Conservation (phyloP, 805 yeast species). For the Pichia manshurica region DNA sequence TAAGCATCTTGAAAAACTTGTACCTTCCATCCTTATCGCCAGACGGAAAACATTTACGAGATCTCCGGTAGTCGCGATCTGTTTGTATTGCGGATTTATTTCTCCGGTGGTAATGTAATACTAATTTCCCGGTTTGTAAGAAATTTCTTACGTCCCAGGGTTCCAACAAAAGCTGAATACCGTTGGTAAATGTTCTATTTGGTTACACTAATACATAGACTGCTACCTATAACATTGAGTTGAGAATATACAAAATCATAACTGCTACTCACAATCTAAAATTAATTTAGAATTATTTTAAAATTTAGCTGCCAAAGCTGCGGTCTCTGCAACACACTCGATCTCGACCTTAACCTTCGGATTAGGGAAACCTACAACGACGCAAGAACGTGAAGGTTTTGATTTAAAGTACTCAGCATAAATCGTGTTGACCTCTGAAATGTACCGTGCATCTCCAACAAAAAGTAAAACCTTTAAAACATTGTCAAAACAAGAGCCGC, state of each 20-base stretch:
- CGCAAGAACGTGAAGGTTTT: conserved; percentile 50
- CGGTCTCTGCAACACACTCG: conserved; percentile 26
- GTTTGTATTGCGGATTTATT: too few relatives aligned
- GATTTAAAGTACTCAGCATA: conserved; percentile 42
- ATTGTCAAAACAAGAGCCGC: conserved; percentile 41
- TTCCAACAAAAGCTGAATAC: too few relatives aligned
- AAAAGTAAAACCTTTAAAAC: conserved; percentile 47
- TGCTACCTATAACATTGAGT: too few relatives aligned
- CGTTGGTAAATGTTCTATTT: too few relatives aligned
- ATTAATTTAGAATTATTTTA: not conserved
- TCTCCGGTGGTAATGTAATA: too few relatives aligned
- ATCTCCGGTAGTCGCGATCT: conserved; percentile 2
- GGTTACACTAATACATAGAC: too few relatives aligned
- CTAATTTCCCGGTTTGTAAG: too few relatives aligned
- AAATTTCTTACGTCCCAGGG: too few relatives aligned
- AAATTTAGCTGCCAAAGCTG: conserved; percentile 4
- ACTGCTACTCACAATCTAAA: not conserved
- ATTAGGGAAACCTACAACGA: conserved; percentile 48
- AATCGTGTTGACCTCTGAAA: conserved; percentile 39
- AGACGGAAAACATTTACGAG: not conserved
- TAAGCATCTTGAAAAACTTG: too few relatives aligned
- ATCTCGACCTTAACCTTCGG: conserved; percentile 43
- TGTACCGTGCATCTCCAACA: conserved; percentile 40
- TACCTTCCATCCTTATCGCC: too few relatives aligned
- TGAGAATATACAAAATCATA: not conserved